Percentiles rank a stretch among this genome's conserved stretches.
These are phyloP conservation scores for Hibiscus trionum DNA, from an alignment of 345 rosid genomes.

Conservation along the genomic window DNA sequence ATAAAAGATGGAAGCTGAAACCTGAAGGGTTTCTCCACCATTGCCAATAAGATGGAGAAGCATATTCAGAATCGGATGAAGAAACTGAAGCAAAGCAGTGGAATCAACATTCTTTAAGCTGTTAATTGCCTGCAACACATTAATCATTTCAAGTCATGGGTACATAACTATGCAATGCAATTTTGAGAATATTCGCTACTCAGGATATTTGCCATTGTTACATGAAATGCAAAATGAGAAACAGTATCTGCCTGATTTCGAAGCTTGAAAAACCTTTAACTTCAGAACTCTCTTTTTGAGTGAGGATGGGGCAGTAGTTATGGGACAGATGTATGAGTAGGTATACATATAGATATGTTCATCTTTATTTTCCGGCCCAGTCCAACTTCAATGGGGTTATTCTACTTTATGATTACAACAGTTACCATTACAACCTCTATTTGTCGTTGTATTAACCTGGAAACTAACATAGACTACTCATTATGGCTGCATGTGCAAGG, in stretches of 20 bases:
- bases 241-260: neutral
- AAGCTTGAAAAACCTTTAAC: neutral
- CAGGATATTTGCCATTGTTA: neutral
- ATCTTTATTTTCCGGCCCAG: neutral
- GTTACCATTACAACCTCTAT: neutral
- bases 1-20: constrained; percentile 17
- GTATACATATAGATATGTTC: neutral
- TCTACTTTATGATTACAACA: neutral
- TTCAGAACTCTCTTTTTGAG: neutral
- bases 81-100: constrained; percentile 96
- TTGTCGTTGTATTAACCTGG: neutral
- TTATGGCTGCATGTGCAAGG: neutral
- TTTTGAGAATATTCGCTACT: constrained; percentile 2
- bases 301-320: neutral
- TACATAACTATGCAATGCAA: neutral
- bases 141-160: neutral
- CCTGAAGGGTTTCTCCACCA: constrained; percentile 99
- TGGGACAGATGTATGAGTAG: neutral
- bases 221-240: neutral
- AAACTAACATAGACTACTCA: neutral
- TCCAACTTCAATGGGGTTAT: neutral
- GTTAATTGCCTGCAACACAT: constrained; percentile 73
- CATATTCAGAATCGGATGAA: constrained; percentile 92
- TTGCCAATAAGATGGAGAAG: constrained; percentile 97
- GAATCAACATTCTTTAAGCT: constrained; percentile 97